phyloP scores from a whole-genome alignment of 1,284 basidiomycete genomes.

The Hemileia vastatrix region DNA sequence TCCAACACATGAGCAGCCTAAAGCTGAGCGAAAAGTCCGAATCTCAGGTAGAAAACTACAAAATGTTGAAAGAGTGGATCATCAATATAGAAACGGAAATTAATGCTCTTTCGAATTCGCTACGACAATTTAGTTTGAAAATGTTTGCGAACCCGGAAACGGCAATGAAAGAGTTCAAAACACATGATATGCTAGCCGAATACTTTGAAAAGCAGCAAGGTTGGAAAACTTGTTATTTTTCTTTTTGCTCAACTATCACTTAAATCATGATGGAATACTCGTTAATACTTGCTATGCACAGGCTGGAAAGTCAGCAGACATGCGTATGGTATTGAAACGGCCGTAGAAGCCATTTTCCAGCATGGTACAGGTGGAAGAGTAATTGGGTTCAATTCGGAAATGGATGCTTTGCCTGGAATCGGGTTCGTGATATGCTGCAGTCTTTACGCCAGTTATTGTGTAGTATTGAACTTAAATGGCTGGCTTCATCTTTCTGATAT shows the following conservation, averaged over 20 bases:
- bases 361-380: slow-evolving; percentile 32
- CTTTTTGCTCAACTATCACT: background rate
- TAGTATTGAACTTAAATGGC: no score
- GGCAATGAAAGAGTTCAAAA: slow-evolving; percentile 28
- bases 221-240: slow-evolving; percentile 22
- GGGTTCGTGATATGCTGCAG: slow-evolving; percentile 62
- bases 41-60: no score
- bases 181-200: slow-evolving; percentile 31
- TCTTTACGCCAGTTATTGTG: no score
- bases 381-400: slow-evolving; percentile 65
- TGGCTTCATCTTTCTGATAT: no score
- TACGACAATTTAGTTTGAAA: slow-evolving; percentile 12
- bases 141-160: slow-evolving; percentile 28
- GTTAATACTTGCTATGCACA: background rate
- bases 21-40: no score
- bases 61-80: no score
- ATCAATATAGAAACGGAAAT: slow-evolving; percentile 9
- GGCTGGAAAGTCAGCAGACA: slow-evolving; percentile 39
- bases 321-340: slow-evolving; percentile 50
- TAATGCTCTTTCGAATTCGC: background rate
- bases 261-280: no score
- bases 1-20: no score
- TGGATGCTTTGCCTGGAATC: slow-evolving; percentile 56
- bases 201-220: slow-evolving; percentile 32
- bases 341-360: slow-evolving; percentile 61